Conservation (phyloP, 2,329 filamentous ascomycete species). For the Lizonia empirigonia region DNA sequence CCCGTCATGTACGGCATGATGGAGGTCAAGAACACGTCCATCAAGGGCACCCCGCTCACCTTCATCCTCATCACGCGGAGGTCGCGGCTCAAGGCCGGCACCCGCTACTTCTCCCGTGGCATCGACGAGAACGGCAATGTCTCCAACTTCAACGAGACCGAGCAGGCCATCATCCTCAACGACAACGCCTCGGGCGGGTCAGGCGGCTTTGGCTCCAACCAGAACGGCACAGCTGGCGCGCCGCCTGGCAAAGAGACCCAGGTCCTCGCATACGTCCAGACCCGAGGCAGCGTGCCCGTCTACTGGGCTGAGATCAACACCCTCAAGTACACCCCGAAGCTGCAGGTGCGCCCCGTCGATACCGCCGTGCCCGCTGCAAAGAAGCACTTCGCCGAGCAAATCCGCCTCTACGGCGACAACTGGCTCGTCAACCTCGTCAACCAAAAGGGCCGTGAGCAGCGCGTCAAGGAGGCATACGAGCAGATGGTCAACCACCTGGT, state of each 20-base stretch:
- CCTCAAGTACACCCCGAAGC: constrained; percentile 85
- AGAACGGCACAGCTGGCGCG: constrained; percentile 66
- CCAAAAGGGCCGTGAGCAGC: constrained; percentile 87
- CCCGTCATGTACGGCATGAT: constrained; percentile 97
- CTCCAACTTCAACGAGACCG: constrained; percentile 99
- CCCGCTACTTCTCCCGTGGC: constrained; percentile 92
- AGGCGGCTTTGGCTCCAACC: constrained; percentile 78
- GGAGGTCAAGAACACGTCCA: constrained; percentile 81
- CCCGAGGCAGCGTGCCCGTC: constrained; percentile 91
- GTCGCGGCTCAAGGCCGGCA: constrained; percentile 86
- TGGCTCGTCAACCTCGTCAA: constrained; percentile 98
- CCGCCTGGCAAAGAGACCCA: constrained; percentile 75
- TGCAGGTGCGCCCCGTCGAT: constrained; percentile 86
- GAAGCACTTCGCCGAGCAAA: constrained; percentile 92
- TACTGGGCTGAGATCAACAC: constrained; percentile 98
- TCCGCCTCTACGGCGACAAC: constrained; percentile 91
- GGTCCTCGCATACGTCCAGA: constrained; percentile 93
- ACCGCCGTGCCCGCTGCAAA: constrained; percentile 77
- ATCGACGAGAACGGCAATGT: constrained; percentile 92
- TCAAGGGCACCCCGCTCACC: constrained; percentile 84
- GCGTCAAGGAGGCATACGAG: constrained; percentile 92
- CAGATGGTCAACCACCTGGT: constrained; percentile 80
- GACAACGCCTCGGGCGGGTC: constrained; percentile 73
- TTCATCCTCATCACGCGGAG: constrained; percentile 87
- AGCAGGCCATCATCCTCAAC: constrained; percentile 89